Evolutionary conservation across 208 protist species (phyloP), one percentile per base, ranked within the genome.

Genomic region (Herpetomonas tarakana): DNA sequence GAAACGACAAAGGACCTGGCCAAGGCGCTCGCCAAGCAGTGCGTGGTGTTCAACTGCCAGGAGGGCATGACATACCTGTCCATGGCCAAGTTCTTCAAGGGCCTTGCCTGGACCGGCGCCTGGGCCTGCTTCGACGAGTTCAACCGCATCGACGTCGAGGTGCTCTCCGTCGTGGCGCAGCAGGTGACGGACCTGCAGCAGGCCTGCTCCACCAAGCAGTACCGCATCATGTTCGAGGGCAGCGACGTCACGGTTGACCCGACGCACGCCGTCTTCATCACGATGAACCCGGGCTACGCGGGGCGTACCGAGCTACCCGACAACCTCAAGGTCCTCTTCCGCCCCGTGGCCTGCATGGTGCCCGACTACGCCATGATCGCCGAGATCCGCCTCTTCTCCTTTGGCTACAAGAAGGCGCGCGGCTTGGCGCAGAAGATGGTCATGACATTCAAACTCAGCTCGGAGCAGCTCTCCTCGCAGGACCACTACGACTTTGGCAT

Each of bases 101-200:
- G 96, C 19, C 88, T 99, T 24, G 96, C 94, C n/a, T 96, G 92
- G 88, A 86, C 92, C 14, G 97, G 97, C 31, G 96, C 97, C 22
- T 99, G 96, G 96, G 91, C 96, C 12, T 99, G 97, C 84, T 99
- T 99, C 74, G 98, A 99, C 81, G 98, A 99, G 84, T 99, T 99
- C 86, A 99, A 99, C 77, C 91, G 98, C 66, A 98, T 99, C 79
- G 96, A 99, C 67, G 91, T 99, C 21, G 97, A 98, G 77, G 96
- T 98, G 70, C 84, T 98, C 25, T 98, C 96, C 27, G 97, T 99
- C 16, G 91, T 99, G 52, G 96, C 97, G 30, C 92, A 97, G 76
- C 97, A 99, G 75, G 90, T 99, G 35, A 93, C 91, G 21, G 97
- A 94, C 60, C 86, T 99, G 59, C 97, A 98, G 69, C 88, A 97